Base-by-base conservation (phyloP, 2,329 filamentous ascomycete species). In the Plenodomus lindquistii region DNA sequence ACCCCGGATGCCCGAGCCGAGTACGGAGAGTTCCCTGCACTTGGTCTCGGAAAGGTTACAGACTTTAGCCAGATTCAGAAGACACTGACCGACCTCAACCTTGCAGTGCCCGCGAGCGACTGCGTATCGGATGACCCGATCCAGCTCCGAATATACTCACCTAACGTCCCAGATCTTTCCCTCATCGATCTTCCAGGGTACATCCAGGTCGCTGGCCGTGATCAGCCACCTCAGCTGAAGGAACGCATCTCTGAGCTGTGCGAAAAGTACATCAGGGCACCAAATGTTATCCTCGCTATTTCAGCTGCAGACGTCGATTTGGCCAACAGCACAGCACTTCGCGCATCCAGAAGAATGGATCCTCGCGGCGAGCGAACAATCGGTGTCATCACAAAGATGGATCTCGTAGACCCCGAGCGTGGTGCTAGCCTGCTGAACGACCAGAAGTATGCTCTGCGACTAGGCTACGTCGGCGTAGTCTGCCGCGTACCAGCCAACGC, bases 301-400 rank as follows among this genome's bases (percentile, higher is more conserved):
- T 99, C 95, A 1, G 94, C 95, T 1, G 94, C 94, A 19, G 94
- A 99, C 73, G 94, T 99, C 16, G 94, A 99, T 77, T 75, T 99
- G 48, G 94, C 94, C 18, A 99, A 99, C 72, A 99, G 94, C 1
- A 94, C 94, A 6, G 92, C 94, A 5, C 75, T 99, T 19, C 82
- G 92, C 60, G 91, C 94, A 16, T 96, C 92, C 59, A 84, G 94
- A 54, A 84, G 93, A 60, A 92, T 97, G 21, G 94, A 99, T 65
- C 94, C 94, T 1, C 82, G 94, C 52, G 94, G 94, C 45, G 94
- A 99, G 75, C 83, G 94, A 54, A 99, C 94, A 0, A 99, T 99
- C 66, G 94, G 94, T 37, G 94, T 99, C n/a, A 87, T 99, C 36
- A 99, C 94, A 2, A 99, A 99, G 77, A 97, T 99, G 93, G 94